Base-by-base conservation (phyloP, 1,284 basidiomycete genomes). In the Coniophora puteana region DNA sequence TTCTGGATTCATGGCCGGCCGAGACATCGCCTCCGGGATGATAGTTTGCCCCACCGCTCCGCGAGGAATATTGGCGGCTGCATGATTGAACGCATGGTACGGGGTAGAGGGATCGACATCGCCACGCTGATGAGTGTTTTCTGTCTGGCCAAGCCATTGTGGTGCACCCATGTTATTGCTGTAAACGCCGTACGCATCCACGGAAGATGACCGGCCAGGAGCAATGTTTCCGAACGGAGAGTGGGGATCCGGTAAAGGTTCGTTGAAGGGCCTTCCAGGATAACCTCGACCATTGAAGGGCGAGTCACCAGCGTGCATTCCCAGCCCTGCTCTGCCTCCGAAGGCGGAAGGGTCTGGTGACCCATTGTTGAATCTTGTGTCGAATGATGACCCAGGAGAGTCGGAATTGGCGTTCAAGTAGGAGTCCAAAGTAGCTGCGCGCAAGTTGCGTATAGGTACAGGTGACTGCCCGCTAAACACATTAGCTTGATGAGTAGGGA, bases 351-450 rank as follows among this genome's bases (percentile, higher is more conserved):
- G 71, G 58, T 87, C 85, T 0, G 85, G 83, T 24, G 84, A 85
- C n/a, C 68, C 71, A 51, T 78, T 75, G 39, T 71, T 67, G 52
- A 82, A 82, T 47, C 78, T 65, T 33, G 66, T 73, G 47, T 80
- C 75, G 35, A 84, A 73, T 3, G 83, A 83, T 1, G 85, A 86
- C 3, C 80, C 72, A 2, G 83, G 82, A 12, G 84, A 86, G 49
- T 81, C 79, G 10, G 80, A 73, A 23, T 73, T 67, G 24, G 80
- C 78, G 31, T 65, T 67, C 31, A 78, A 44, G 55, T 77, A 81
- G 1, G 75, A 68, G 52, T 88, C 83, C 41, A 86, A 54, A 13
- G 79, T 73, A 21, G 75, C 67, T 35, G 71, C 71, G 36, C 77
- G 74, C 45, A 83, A 53, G 22, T 72, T 66, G 13, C 77, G 69